These are phyloP conservation scores for Rhizoclosmatium sp. DNA, from an alignment of 192 early-diverging fungal genomes.

Conservation along the genomic window DNA sequence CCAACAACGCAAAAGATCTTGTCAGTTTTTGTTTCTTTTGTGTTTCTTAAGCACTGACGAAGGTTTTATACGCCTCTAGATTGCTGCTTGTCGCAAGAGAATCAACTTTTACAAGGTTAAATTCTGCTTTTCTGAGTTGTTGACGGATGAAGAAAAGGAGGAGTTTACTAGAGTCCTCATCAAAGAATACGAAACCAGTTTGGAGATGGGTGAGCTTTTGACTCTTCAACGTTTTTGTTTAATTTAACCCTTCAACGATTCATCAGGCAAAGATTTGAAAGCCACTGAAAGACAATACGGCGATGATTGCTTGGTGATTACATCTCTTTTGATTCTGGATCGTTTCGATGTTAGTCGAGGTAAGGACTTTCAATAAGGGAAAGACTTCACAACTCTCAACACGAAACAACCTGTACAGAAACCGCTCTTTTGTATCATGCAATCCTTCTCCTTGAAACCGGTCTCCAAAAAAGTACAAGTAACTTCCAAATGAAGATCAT, in stretches of 20 bases:
- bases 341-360: conserved; percentile 44
- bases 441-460: conserved; percentile 76
- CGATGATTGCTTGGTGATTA: conserved; percentile 78
- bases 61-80: conserved; percentile 38
- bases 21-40: neutral
- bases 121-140: neutral
- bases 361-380: neutral
- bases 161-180: conserved; percentile 48
- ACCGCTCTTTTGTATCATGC: conserved; percentile 42
- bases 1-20: neutral
- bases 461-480: conserved; percentile 74
- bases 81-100: conserved; percentile 21
- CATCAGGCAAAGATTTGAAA: conserved; percentile 51
- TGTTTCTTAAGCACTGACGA: neutral
- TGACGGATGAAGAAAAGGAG: neutral
- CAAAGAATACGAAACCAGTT: conserved; percentile 48
- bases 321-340: conserved; percentile 65
- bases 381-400: neutral
- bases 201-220: conserved; percentile 54
- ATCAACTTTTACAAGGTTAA: conserved; percentile 32
- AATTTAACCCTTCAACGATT: neutral
- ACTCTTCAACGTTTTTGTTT: neutral
- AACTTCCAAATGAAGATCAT: conserved; percentile 89
- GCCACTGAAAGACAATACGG: conserved; percentile 80
- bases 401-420: neutral